Percentiles rank a stretch among this genome's conserved stretches.
Evolutionary conservation across 371 early-diverging fungal species (phyloP).

Genomic region (Actinomucor elegans): DNA sequence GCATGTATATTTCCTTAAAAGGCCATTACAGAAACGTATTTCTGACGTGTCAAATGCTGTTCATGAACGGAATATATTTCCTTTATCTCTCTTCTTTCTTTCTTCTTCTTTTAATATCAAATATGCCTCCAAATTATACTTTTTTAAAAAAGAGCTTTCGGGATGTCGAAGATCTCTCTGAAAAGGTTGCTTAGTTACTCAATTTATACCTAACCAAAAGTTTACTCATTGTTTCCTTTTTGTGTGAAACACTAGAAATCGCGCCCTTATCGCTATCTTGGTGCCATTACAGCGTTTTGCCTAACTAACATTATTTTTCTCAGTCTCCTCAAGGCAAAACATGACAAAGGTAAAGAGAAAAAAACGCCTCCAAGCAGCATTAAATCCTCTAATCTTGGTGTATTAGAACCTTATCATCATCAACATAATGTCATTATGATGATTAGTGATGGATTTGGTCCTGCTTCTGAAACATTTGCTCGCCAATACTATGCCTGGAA

Average conservation of each 20-base stretch:
- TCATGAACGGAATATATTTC: no score
- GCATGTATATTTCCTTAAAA: no score
- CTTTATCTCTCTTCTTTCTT: background rate
- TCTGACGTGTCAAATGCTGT: no score
- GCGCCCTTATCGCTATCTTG: background rate
- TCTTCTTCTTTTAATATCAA: background rate
- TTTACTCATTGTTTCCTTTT: no score
- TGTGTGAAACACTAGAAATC: background rate
- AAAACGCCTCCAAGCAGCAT: conserved; percentile 1
- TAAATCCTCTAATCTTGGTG: no score
- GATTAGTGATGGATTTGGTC: conserved; percentile 94
- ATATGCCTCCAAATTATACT: background rate
- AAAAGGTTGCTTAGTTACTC: no score
- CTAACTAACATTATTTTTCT: background rate
- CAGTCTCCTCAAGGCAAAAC: background rate
- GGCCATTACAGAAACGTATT: no score
- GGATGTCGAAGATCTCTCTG: no score
- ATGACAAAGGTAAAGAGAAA: background rate
- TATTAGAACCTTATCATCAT: no score
- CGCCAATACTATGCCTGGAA: conserved; percentile 70
- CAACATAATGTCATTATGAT: conserved; percentile 81
- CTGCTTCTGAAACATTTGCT: conserved; percentile 91
- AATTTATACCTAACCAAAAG: no score
- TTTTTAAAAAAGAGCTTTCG: background rate
- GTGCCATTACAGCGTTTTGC: background rate